Percentiles rank a stretch among this genome's conserved stretches.
Evolutionary conservation across 495 filamentous ascomycete species (phyloP).

Genomic region (Penicillium dipodomyicola): DNA sequence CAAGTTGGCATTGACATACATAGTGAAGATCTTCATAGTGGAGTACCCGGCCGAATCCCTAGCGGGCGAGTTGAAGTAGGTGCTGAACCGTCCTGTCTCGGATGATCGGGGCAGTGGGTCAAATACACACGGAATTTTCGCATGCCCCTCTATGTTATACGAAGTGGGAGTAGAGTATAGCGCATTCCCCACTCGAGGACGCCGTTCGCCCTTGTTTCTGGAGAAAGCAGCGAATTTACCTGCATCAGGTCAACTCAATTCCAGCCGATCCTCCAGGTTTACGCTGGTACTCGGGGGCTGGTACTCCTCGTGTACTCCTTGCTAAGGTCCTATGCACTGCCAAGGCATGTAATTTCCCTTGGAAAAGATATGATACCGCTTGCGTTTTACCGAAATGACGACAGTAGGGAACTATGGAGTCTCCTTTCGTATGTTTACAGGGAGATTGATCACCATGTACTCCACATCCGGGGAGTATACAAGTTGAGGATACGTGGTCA

Average conservation of each 20-base stretch:
- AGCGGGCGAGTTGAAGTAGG: background rate
- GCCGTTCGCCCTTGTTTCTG: background rate
- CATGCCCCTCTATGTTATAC: background rate
- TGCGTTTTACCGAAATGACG: background rate
- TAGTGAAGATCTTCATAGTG: background rate
- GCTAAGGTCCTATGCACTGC: background rate
- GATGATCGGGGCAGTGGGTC: background rate
- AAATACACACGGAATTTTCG: background rate
- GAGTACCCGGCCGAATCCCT: background rate
- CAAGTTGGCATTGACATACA: background rate
- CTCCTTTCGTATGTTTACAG: background rate
- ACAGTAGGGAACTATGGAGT: background rate
- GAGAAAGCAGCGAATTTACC: background rate
- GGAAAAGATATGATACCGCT: background rate
- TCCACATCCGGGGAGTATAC: too few species aligned
- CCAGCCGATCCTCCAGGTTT: background rate
- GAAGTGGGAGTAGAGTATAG: background rate
- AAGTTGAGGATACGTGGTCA: background rate
- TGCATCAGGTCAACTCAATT: background rate
- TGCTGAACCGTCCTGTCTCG: background rate
- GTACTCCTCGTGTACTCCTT: background rate
- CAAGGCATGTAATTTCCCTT: background rate
- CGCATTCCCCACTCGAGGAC: background rate
- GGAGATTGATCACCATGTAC: too few species aligned
- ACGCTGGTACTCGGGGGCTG: background rate